These are phyloP conservation scores for Erodium trifolium DNA, from an alignment of 441 rosid species.

Conservation along the genomic window DNA sequence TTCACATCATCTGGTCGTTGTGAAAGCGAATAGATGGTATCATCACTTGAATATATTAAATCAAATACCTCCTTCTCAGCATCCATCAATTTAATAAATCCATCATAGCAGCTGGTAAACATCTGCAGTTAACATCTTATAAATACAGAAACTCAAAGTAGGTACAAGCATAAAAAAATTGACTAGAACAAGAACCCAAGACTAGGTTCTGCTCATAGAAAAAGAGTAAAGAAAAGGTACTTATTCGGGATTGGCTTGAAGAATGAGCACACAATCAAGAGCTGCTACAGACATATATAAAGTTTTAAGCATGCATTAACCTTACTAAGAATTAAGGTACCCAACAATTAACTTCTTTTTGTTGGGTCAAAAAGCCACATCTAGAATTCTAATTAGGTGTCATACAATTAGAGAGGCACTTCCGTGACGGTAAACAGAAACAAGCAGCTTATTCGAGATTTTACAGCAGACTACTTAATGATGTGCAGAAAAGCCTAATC, in stretches of 20 bases:
- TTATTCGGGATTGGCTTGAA: not conserved
- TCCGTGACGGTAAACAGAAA: not conserved
- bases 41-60: slow-evolving; percentile 40
- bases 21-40: slow-evolving; percentile 52
- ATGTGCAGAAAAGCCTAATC: not conserved
- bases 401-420: not conserved
- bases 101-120: slow-evolving; percentile 58
- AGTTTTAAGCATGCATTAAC: not conserved
- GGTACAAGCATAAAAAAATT: not conserved
- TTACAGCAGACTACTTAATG: not conserved
- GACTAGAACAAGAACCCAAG: not conserved
- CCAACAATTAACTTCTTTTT: not conserved
- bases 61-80: slow-evolving; percentile 61
- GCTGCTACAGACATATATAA: not conserved
- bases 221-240: too few species aligned
- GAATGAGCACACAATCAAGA: not conserved
- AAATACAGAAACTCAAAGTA: not conserved
- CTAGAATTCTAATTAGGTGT: not conserved
- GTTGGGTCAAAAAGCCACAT: not conserved
- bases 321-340: not conserved
- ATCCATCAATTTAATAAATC: slow-evolving; percentile 59
- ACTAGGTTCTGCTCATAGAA: not conserved
- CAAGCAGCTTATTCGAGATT: not conserved
- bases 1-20: slow-evolving; percentile 39
- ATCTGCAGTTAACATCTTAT: slow-evolving; percentile 34